Percentiles rank a stretch among this genome's conserved stretches.
These are phyloP conservation scores for Grosmannia clavigera DNA, from an alignment of 2,329 filamentous ascomycete species.

Conservation along the genomic window DNA sequence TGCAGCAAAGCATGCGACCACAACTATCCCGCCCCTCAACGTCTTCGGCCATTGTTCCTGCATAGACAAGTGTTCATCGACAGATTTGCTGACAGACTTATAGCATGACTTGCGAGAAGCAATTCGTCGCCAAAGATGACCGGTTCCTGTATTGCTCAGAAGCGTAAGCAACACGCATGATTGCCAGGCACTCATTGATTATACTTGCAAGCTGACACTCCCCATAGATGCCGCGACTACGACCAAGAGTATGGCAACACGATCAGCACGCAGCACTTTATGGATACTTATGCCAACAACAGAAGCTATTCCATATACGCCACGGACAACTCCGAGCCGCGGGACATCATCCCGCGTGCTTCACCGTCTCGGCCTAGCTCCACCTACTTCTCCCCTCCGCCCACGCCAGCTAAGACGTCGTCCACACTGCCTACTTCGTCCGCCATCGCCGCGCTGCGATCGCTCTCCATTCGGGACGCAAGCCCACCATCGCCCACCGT, in stretches of 20 bases:
- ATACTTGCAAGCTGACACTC: background rate
- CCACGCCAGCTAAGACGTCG: slow-evolving; percentile 29
- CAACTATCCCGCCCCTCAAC: background rate
- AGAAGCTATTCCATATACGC: slow-evolving; percentile 30
- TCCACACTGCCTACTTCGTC: slow-evolving; percentile 30
- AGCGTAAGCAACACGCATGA: slow-evolving; percentile 30
- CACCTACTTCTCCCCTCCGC: slow-evolving; percentile 41
- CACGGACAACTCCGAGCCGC: slow-evolving; percentile 35
- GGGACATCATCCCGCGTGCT: slow-evolving; percentile 51
- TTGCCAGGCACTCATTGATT: background rate
- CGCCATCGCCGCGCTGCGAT: slow-evolving; percentile 43
- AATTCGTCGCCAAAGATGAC: slow-evolving; percentile 47
- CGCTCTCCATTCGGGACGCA: slow-evolving; percentile 38
- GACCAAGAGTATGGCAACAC: slow-evolving; percentile 28
- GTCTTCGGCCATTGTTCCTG: slow-evolving; percentile 3
- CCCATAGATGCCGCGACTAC: slow-evolving; percentile 37
- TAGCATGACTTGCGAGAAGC: slow-evolving; percentile 57
- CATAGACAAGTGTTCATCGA: slow-evolving; percentile 16
- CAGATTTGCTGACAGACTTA: slow-evolving; percentile 7
- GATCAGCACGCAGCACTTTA: slow-evolving; percentile 10
- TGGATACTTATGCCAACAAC: slow-evolving; percentile 6
- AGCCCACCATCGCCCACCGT: slow-evolving; percentile 41
- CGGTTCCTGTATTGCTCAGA: slow-evolving; percentile 51
- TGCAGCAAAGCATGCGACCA: background rate
- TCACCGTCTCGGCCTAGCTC: slow-evolving; percentile 49